A percentile compares a stretch with the other conserved stretches of the same genome.
Conservation (phyloP, 305 asterid species). For the Solanum hybrid region DNA sequence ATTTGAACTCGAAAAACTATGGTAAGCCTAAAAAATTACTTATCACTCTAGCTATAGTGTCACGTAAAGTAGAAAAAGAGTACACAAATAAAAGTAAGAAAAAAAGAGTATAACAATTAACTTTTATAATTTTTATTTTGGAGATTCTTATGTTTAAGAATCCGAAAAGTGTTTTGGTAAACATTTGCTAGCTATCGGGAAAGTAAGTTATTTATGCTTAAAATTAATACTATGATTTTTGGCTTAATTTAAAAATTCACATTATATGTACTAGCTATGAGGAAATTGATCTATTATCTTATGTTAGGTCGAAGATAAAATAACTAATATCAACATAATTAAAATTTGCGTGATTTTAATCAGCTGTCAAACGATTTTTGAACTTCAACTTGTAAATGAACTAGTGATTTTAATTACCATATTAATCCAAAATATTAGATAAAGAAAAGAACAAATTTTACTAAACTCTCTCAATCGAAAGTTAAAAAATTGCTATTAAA, state of each 20-base stretch:
- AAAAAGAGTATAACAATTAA: background rate
- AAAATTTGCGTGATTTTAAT: fast-evolving
- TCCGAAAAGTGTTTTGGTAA: background rate
- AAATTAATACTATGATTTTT: background rate
- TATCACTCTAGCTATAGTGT: background rate
- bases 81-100: background rate
- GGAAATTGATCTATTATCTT: background rate
- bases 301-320: background rate
- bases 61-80: background rate
- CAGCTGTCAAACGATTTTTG: fast-evolving
- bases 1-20: background rate
- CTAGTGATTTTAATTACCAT: background rate
- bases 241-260: background rate
- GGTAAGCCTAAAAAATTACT: background rate
- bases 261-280: background rate
- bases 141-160: background rate
- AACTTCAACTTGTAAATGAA: background rate
- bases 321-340: too few relatives aligned
- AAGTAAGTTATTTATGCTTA: background rate
- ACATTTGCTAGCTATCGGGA: background rate
- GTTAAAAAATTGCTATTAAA: background rate
- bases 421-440: background rate
- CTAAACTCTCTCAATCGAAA: background rate
- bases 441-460: background rate
- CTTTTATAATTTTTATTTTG: background rate